Percentiles rank a stretch among this genome's conserved stretches.
phyloP scores from a whole-genome alignment of 2,329 filamentous ascomycete genomes.

The Penicillium sp. region DNA sequence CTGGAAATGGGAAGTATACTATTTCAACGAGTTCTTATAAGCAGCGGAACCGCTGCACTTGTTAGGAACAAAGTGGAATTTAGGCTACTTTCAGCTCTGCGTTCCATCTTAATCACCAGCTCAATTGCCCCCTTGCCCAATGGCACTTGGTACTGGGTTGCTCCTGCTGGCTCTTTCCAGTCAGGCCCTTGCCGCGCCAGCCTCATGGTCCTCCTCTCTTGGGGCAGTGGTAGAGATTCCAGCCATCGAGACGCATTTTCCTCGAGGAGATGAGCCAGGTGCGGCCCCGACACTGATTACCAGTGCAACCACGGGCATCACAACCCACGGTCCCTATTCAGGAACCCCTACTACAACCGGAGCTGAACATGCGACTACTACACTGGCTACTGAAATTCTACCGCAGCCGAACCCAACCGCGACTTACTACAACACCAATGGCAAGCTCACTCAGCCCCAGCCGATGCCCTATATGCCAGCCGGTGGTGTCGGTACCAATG shows the following conservation, averaged over 20 bases:
- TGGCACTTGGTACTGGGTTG: background rate
- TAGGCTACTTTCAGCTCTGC: background rate
- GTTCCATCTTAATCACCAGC: background rate
- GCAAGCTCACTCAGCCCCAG: background rate
- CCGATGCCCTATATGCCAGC: background rate
- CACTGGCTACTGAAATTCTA: background rate
- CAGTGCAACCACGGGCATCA: background rate
- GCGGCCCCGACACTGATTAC: background rate
- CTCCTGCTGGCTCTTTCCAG: background rate
- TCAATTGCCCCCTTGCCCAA: background rate
- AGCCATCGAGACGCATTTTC: background rate
- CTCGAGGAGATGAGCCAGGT: background rate
- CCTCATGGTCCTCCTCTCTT: background rate
- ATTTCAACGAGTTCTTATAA: background rate
- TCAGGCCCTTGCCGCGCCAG: background rate
- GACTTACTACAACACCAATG: background rate
- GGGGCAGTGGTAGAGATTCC: background rate
- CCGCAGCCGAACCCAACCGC: background rate
- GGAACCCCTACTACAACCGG: background rate
- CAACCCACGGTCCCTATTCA: background rate
- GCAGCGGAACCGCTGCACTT: background rate
- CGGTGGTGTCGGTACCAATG: background rate
- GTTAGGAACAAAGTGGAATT: background rate
- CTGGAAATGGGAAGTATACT: too few species aligned
- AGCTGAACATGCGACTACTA: background rate